phyloP scores from a whole-genome alignment of 176 grass and related monocot genomes.

The Aegilops bicornis region DNA sequence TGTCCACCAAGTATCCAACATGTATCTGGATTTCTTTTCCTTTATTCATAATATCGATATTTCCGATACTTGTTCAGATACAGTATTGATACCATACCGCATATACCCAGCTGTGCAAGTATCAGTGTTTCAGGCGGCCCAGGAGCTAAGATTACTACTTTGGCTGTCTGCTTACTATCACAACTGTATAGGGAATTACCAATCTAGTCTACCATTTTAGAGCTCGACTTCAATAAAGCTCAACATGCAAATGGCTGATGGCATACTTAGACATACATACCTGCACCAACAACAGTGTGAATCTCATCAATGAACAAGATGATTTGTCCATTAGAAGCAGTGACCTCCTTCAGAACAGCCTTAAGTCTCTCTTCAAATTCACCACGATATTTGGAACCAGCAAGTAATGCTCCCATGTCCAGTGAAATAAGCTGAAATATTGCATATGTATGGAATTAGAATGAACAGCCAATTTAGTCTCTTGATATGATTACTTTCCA shows the following conservation, averaged over 20 bases:
- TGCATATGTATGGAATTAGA: conserved; percentile 19
- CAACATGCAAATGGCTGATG: not conserved
- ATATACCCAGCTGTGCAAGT: not conserved
- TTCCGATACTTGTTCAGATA: not conserved
- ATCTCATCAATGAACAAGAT: conserved; percentile 99
- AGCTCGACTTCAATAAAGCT: not conserved
- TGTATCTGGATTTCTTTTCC: not conserved
- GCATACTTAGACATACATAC: conserved; percentile 35
- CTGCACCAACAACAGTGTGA: conserved; percentile 95
- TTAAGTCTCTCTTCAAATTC: conserved; percentile 96
- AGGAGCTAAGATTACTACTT: not conserved
- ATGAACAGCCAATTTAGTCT: not conserved
- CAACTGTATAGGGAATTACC: not conserved
- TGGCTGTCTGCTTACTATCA: not conserved
- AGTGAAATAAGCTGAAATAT: conserved; percentile 79
- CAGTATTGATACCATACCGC: not conserved
- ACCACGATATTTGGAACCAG: conserved; percentile 82
- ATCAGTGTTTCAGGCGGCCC: not conserved
- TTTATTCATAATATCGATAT: not conserved
- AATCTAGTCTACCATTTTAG: no score
- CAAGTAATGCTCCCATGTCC: conserved; percentile 96
- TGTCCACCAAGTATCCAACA: not conserved
- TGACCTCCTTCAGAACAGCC: conserved; percentile 93
- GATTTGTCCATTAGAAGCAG: conserved; percentile 88
- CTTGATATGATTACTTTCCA: not conserved